Evolutionary conservation across 1,139 yeast species (phyloP).

Genomic region (Kodamaea sp.): DNA sequence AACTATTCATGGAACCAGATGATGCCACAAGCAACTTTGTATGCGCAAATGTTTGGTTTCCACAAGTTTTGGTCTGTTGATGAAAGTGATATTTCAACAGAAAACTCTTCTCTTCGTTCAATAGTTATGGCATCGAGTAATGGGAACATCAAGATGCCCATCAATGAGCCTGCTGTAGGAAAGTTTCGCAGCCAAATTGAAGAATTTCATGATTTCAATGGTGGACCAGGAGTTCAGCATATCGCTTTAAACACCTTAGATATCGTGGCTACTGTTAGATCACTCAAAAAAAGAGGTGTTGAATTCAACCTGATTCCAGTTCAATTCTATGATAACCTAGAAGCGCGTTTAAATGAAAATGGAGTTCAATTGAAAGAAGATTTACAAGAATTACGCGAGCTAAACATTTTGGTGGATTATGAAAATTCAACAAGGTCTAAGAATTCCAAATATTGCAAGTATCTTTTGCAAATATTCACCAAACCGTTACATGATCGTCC

Average conservation of each 20-base stretch:
- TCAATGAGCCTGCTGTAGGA: conserved; percentile 78
- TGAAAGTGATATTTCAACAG: conserved; percentile 67
- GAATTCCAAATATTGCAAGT: conserved; percentile 43
- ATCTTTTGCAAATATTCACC: conserved; percentile 73
- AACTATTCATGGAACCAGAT: conserved; percentile 70
- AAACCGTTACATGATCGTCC: conserved; percentile 77
- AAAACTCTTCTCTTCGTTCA: conserved; percentile 64
- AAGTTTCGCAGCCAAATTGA: conserved; percentile 70
- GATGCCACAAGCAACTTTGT: conserved; percentile 54
- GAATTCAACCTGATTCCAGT: conserved; percentile 61
- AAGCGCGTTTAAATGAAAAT: conserved; percentile 35
- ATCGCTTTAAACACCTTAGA: conserved; percentile 63
- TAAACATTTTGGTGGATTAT: conserved; percentile 68
- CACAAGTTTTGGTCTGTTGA: conserved; percentile 83
- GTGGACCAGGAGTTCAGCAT: conserved; percentile 84
- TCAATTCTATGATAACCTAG: conserved; percentile 51
- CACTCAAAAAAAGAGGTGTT: conserved; percentile 58
- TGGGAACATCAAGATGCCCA: conserved; percentile 70
- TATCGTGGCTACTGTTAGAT: conserved; percentile 54
- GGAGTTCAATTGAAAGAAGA: conserved; percentile 46
- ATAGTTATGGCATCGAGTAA: conserved; percentile 72
- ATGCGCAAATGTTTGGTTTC: conserved; percentile 64
- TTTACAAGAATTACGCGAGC: conserved; percentile 33
- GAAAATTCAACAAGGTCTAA: conserved; percentile 45
- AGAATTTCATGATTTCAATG: conserved; percentile 70